Evolutionary conservation across 2,329 filamentous ascomycete species (phyloP).

Genomic region (Leptographium galeiforme): DNA sequence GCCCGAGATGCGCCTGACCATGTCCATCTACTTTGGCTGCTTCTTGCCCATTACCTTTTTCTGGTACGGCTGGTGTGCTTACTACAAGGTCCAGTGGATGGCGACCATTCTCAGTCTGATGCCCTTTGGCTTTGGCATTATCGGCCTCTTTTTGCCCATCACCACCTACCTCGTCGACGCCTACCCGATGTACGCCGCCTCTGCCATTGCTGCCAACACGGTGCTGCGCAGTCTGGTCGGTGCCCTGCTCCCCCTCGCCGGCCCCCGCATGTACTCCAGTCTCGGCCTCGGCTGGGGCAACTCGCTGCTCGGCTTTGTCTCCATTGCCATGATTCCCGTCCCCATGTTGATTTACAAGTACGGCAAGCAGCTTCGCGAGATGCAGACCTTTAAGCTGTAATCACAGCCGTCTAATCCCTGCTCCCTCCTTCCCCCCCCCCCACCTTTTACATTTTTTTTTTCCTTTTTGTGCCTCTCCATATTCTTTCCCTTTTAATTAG

Average conservation of each 20-base stretch:
- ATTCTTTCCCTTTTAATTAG: too few species aligned
- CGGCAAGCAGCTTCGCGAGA: constrained; percentile 18
- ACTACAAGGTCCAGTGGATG: constrained; percentile 19
- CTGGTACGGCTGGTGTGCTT: constrained; percentile 22
- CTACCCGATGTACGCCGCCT: constrained; percentile 42
- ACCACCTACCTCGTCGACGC: constrained; percentile 46
- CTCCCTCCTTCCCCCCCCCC: too few species aligned
- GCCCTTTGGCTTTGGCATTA: constrained; percentile 18
- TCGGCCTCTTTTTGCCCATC: constrained; percentile 19
- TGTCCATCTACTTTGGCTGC: constrained; percentile 15
- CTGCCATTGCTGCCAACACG: constrained; percentile 45
- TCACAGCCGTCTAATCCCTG: too few species aligned
- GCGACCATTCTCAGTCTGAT: constrained; percentile 17
- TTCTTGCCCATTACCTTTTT: constrained; percentile 21
- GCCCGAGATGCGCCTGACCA: constrained; percentile 20
- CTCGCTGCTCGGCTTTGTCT: constrained; percentile 24
- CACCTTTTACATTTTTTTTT: too few species aligned
- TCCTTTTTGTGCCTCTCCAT: too few species aligned
- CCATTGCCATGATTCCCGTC: constrained; percentile 33
- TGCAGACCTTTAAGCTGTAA: constrained; percentile 2
- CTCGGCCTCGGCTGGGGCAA: constrained; percentile 35
- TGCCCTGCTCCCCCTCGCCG: constrained; percentile 42
- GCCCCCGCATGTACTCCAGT: constrained; percentile 37
- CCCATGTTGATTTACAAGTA: constrained; percentile 44
- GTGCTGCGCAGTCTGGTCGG: constrained; percentile 41